Conservation (phyloP, 75 land plant species). For the Cryptomeria japonica region DNA sequence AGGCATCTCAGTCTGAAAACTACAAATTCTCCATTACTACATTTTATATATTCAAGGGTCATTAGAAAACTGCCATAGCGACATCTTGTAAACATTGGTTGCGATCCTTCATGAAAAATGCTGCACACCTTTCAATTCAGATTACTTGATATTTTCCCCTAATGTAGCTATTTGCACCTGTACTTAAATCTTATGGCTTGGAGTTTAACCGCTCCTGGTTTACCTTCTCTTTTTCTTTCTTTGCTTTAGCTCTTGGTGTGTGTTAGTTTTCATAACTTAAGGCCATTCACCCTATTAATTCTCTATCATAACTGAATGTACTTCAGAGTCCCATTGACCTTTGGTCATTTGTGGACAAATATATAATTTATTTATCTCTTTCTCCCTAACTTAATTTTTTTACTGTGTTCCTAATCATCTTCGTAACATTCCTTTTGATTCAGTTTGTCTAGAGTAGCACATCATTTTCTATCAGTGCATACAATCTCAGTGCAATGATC, state of each 20-base stretch:
- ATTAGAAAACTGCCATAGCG: background rate
- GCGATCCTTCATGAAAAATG: background rate
- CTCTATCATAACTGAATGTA: too few relatives aligned
- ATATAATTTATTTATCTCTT: background rate
- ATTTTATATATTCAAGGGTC: too few relatives aligned
- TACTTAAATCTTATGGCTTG: background rate
- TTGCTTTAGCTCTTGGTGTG: background rate
- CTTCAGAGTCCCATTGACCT: background rate
- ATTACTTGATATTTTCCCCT: background rate
- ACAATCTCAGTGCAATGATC: background rate
- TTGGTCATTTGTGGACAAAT: background rate
- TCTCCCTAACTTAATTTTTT: background rate
- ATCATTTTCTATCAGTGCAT: background rate
- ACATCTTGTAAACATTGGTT: background rate
- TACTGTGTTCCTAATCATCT: background rate
- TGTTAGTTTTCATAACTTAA: background rate
- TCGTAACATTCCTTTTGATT: background rate
- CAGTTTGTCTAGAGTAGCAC: background rate
- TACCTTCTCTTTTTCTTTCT: background rate
- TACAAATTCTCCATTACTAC: too few relatives aligned
- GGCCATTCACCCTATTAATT: background rate
- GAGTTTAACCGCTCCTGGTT: background rate
- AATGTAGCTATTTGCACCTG: background rate
- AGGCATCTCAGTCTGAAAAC: too few relatives aligned
- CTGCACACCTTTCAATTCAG: background rate